A percentile compares a stretch with the other conserved stretches of the same genome.
Evolutionary conservation across 257 asterid species (phyloP).

Genomic region (Solanum rostratum): DNA sequence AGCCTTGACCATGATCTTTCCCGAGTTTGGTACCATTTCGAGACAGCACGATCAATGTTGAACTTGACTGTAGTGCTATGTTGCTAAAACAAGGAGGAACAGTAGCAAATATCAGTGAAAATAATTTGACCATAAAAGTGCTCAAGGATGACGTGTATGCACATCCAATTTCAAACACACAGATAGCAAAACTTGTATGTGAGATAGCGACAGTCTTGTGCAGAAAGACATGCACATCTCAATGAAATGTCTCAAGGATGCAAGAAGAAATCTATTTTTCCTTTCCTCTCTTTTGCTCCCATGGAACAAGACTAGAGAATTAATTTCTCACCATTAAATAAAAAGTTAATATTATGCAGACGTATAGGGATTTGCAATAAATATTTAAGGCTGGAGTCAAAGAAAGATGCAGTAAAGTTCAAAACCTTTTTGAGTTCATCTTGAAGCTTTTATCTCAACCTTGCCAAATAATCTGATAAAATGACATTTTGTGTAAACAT

Average conservation of each 20-base stretch:
- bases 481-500: neutral
- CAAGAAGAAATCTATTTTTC: neutral
- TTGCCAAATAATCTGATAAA: neutral
- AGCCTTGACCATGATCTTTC: slow-evolving; percentile 63
- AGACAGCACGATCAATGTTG: slow-evolving; percentile 51
- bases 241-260: neutral
- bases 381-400: neutral
- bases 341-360: neutral
- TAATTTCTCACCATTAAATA: neutral
- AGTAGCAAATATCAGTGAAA: neutral
- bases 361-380: neutral
- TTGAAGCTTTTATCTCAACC: neutral
- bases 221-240: neutral
- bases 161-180: neutral
- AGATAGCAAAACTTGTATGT: neutral
- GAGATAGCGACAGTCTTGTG: neutral
- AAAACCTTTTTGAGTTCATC: neutral
- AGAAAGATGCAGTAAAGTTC: neutral
- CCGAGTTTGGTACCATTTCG: slow-evolving; percentile 44
- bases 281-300: neutral
- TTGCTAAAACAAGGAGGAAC: slow-evolving; percentile 28
- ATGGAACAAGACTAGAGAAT: neutral
- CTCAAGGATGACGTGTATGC: neutral
- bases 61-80: slow-evolving; percentile 28
- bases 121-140: neutral